Evolutionary conservation across 306 rosid genomes (phyloP).

Genomic region (Pterocarpus santalinus): DNA sequence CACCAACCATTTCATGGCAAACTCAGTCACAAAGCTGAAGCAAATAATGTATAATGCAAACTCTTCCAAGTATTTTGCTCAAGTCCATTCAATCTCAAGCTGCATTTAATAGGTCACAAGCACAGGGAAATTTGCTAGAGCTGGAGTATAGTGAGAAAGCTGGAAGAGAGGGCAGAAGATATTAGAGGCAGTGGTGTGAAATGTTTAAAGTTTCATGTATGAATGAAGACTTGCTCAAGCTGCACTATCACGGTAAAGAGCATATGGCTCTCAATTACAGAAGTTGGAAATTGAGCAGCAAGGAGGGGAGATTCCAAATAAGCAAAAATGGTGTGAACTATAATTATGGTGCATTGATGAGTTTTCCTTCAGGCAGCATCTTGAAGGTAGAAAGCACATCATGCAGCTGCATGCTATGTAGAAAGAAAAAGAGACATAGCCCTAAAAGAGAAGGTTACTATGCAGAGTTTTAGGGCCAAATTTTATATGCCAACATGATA

Average conservation of each 20-base stretch:
- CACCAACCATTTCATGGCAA: not conserved
- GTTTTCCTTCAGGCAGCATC: slow-evolving; percentile 41
- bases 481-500: not conserved
- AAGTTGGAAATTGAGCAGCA: not conserved
- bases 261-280: slow-evolving; percentile 25
- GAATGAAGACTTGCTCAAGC: slow-evolving; percentile 41
- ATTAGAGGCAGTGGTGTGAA: slow-evolving; percentile 42
- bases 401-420: not conserved
- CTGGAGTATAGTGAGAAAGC: not conserved
- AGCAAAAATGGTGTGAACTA: slow-evolving; percentile 43
- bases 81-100: slow-evolving; percentile 40
- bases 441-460: not conserved
- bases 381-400: slow-evolving; percentile 49
- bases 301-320: slow-evolving; percentile 18
- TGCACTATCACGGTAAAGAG: slow-evolving; percentile 44
- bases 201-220: slow-evolving; percentile 27
- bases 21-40: not conserved
- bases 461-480: not conserved
- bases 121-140: slow-evolving; percentile 41
- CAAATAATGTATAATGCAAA: slow-evolving; percentile 13
- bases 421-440: not conserved
- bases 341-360: slow-evolving; percentile 46
- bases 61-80: slow-evolving; percentile 35
- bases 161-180: not conserved
- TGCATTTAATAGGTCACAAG: slow-evolving; percentile 43